Evolutionary conservation across 1,284 basidiomycete species (phyloP).

Genomic region (Wolfiporia cocos): DNA sequence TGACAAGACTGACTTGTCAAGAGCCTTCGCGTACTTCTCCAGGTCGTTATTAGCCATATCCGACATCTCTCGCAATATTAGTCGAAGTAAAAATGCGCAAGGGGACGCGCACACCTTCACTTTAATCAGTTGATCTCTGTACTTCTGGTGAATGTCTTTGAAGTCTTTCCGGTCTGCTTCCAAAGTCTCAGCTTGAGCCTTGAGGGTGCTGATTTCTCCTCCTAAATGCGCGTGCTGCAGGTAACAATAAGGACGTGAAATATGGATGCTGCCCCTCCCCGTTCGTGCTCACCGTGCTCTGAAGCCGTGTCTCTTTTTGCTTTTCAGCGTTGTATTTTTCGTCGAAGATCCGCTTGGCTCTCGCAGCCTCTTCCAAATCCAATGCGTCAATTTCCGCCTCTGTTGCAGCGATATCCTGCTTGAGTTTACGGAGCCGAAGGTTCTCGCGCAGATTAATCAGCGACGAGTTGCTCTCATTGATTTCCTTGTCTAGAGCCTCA

Average conservation of each 20-base stretch:
- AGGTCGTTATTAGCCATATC: conserved; percentile 94
- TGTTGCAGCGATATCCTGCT: conserved; percentile 60
- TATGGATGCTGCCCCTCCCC: too few species aligned
- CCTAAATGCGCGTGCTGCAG: conserved; percentile 72
- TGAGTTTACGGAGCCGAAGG: conserved; percentile 70
- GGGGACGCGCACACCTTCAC: conserved; percentile 74
- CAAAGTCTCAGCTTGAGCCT: conserved; percentile 61
- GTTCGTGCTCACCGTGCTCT: conserved; percentile 56
- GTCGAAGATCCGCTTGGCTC: conserved; percentile 79
- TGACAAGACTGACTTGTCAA: conserved; percentile 71
- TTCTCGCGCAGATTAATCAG: conserved; percentile 83
- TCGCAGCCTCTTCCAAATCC: conserved; percentile 80
- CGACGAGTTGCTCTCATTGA: conserved; percentile 66
- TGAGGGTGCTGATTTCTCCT: conserved; percentile 78
- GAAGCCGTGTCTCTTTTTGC: conserved; percentile 65
- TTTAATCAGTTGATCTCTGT: conserved; percentile 88
- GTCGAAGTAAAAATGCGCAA: too few species aligned
- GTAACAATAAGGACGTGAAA: conserved; percentile 5
- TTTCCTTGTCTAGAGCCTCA: conserved; percentile 58
- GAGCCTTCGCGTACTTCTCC: conserved; percentile 95
- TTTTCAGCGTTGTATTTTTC: conserved; percentile 72
- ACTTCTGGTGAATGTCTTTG: conserved; percentile 81
- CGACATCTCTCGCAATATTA: conserved; percentile 82
- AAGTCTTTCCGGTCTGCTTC: conserved; percentile 82
- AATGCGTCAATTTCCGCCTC: conserved; percentile 70